Percentiles rank a stretch among this genome's conserved stretches.
These are phyloP conservation scores for Neonectria hederae DNA, from an alignment of 2,329 filamentous ascomycete genomes.

Conservation along the genomic window DNA sequence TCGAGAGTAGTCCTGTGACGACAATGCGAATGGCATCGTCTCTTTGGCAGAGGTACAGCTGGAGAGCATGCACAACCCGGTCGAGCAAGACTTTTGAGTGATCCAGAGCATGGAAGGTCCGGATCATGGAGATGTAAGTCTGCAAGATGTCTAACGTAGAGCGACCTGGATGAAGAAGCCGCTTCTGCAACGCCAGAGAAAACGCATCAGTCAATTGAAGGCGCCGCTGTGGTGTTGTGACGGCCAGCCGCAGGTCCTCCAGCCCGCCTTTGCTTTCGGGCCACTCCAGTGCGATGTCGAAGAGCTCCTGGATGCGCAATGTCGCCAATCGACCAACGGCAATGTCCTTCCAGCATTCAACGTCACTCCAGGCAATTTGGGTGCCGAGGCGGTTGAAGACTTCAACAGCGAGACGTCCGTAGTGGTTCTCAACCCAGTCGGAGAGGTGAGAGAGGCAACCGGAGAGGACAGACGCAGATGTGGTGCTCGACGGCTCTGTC, in stretches of 20 bases:
- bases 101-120: constrained; percentile 78
- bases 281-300: constrained; percentile 83
- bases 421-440: constrained; percentile 74
- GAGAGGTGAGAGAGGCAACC: constrained; percentile 68
- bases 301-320: constrained; percentile 75
- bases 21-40: constrained; percentile 83
- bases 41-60: constrained; percentile 78
- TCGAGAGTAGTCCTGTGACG: constrained; percentile 76
- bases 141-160: constrained; percentile 80
- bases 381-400: constrained; percentile 62
- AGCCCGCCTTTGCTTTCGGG: constrained; percentile 76
- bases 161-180: constrained; percentile 78
- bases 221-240: constrained; percentile 74
- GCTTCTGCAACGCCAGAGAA: constrained; percentile 69
- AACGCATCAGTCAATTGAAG: constrained; percentile 76
- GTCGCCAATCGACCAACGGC: constrained; percentile 74
- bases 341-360: constrained; percentile 76
- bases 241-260: constrained; percentile 76
- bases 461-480: constrained; percentile 50
- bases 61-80: constrained; percentile 76
- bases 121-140: constrained; percentile 82
- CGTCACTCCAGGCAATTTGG: constrained; percentile 62
- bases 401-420: constrained; percentile 70
- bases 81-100: constrained; percentile 81
- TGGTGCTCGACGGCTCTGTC: constrained; percentile 27